Evolutionary conservation across 2,329 filamentous ascomycete genomes (phyloP).

Genomic region (Geoglossum cookeanum): DNA sequence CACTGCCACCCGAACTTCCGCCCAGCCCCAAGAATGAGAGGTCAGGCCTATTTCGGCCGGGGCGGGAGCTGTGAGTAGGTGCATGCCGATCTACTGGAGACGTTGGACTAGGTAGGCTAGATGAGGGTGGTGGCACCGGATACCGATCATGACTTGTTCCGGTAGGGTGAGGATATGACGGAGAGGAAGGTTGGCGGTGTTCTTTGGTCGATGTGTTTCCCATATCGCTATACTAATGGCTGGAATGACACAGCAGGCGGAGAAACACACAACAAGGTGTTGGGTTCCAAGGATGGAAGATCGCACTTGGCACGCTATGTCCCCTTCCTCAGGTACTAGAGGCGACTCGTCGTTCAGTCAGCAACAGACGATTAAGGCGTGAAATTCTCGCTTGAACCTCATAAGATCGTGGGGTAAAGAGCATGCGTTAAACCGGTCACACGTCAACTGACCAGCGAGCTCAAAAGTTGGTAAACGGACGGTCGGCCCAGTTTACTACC

Average conservation of each 20-base stretch:
- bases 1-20: slow-evolving; percentile 16
- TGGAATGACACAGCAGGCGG: neutral
- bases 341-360: neutral
- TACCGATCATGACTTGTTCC: neutral
- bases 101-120: neutral
- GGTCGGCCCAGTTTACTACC: neutral
- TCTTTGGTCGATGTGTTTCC: slow-evolving; percentile 13
- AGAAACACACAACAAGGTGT: neutral
- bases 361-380: neutral
- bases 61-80: slow-evolving; percentile 22
- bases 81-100: slow-evolving; percentile 3
- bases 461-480: neutral
- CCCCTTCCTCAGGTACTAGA: neutral
- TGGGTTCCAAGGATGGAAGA: neutral
- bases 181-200: slow-evolving; percentile 8
- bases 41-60: slow-evolving; percentile 35
- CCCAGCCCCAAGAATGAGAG: slow-evolving; percentile 38
- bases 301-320: neutral
- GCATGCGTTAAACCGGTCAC: neutral
- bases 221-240: slow-evolving; percentile 5
- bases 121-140: neutral
- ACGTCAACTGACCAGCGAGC: neutral
- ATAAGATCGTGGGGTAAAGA: neutral
- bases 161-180: slow-evolving; percentile 4
- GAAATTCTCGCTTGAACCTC: neutral